These are phyloP conservation scores for Jacaranda copaia DNA, from an alignment of 257 asterid species.

Conservation along the genomic window DNA sequence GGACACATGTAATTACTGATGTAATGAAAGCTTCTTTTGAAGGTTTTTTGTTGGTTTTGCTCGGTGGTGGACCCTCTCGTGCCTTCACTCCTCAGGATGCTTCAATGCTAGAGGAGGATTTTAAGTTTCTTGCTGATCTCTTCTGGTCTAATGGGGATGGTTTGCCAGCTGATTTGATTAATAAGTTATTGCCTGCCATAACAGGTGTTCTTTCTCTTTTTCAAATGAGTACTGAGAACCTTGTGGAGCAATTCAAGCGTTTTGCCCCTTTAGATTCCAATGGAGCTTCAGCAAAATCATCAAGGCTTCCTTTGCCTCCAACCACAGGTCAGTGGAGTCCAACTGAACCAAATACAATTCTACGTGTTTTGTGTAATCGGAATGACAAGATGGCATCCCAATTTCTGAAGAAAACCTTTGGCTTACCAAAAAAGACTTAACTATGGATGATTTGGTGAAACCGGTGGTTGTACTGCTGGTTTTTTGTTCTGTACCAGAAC, in stretches of 20 bases:
- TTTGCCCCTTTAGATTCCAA: constrained; percentile 31
- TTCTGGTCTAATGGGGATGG: constrained; percentile 99
- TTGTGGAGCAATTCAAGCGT: constrained; percentile 60
- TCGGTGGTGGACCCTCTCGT: constrained; percentile 84
- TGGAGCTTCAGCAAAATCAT: constrained; percentile 52
- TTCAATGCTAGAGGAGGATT: constrained; percentile 68
- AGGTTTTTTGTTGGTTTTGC: constrained; percentile 81
- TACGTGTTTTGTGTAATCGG: constrained; percentile 78
- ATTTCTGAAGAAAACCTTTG: constrained; percentile 73
- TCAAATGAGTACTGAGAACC: constrained; percentile 54
- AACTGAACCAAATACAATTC: constrained; percentile 71
- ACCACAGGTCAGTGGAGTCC: constrained; percentile 79
- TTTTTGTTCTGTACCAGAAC: background rate
- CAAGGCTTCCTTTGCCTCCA: constrained; percentile 71
- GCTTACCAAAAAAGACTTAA: constrained; percentile 63
- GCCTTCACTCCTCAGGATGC: constrained; percentile 64
- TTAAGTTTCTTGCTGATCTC: constrained; percentile 70
- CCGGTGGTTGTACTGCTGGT: background rate
- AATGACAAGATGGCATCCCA: constrained; percentile 74
- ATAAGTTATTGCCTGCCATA: constrained; percentile 54
- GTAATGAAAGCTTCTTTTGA: constrained; percentile 90
- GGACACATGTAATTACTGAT: constrained; percentile 85
- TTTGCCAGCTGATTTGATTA: constrained; percentile 81
- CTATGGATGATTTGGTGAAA: background rate
- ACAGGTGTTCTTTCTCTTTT: constrained; percentile 65